A percentile compares a stretch with the other conserved stretches of the same genome.
Evolutionary conservation across 2,329 filamentous ascomycete species (phyloP).

Genomic region (Aspergillus sp.): DNA sequence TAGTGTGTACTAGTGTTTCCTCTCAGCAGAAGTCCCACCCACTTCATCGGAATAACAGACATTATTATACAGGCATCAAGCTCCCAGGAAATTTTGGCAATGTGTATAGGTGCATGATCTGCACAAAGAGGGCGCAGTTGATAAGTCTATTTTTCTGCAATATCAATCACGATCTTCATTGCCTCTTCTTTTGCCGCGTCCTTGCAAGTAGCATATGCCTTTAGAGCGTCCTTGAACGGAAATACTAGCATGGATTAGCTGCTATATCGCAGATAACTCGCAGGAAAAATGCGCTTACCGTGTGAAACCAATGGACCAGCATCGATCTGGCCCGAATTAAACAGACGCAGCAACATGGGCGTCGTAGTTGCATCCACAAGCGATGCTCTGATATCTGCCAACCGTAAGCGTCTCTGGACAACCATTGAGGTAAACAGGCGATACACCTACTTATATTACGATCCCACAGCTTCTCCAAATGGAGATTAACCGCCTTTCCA

Average conservation of each 20-base stretch:
- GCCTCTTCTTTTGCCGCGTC: slow-evolving; percentile 2
- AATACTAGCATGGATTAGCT: background rate
- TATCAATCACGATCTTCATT: slow-evolving; percentile 5
- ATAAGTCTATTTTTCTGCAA: background rate
- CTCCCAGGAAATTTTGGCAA: no score
- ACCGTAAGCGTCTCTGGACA: background rate
- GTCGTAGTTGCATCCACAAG: background rate
- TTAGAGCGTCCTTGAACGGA: background rate
- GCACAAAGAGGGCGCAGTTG: no score
- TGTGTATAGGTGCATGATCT: no score
- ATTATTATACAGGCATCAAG: no score
- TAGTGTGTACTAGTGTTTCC: no score
- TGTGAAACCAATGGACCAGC: background rate
- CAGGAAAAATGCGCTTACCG: background rate
- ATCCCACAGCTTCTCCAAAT: background rate
- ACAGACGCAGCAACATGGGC: slow-evolving; percentile 1
- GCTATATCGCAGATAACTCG: background rate
- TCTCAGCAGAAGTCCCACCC: no score
- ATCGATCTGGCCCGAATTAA: background rate
- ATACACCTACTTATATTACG: background rate
- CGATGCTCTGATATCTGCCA: background rate
- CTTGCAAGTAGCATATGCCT: slow-evolving; percentile 1
- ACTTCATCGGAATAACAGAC: no score
- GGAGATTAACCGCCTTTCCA: background rate
- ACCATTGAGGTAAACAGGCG: background rate